A percentile compares a stretch with the other conserved stretches of the same genome.
Evolutionary conservation across 441 rosid genomes (phyloP).

Genomic region (Codiaeum variegatum): DNA sequence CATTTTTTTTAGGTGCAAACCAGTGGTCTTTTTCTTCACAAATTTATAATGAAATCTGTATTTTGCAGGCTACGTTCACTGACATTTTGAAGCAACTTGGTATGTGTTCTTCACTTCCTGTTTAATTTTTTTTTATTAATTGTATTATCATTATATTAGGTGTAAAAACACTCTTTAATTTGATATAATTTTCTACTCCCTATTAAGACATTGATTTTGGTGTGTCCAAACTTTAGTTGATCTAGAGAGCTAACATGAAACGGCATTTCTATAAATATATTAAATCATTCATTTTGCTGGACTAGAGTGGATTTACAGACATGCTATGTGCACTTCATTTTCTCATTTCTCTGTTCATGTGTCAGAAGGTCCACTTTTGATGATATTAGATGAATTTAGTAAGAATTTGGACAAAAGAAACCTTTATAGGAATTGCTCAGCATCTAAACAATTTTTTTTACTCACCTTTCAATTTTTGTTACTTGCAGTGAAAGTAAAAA

Average conservation of each 20-base stretch:
- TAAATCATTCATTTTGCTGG: neutral
- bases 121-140: neutral
- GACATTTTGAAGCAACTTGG: conserved; percentile 88
- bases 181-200: neutral
- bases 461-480: too few species aligned
- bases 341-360: neutral
- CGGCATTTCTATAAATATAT: neutral
- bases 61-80: conserved; percentile 89
- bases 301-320: neutral
- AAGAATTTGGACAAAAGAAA: neutral
- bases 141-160: neutral
- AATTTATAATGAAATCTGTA: conserved; percentile 15
- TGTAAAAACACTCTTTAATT: neutral
- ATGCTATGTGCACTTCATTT: neutral
- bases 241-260: neutral
- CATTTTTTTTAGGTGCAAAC: neutral
- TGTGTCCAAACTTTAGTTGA: neutral
- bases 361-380: neutral
- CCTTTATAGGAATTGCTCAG: neutral
- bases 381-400: neutral
- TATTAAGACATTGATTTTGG: neutral
- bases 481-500: neutral
- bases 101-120: conserved; percentile 31
- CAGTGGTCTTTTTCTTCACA: neutral
- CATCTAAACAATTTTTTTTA: neutral